Evolutionary conservation across 805 yeast species (phyloP), one percentile per base, ranked within the genome.

Genomic region (Spathaspora passalidarum): DNA sequence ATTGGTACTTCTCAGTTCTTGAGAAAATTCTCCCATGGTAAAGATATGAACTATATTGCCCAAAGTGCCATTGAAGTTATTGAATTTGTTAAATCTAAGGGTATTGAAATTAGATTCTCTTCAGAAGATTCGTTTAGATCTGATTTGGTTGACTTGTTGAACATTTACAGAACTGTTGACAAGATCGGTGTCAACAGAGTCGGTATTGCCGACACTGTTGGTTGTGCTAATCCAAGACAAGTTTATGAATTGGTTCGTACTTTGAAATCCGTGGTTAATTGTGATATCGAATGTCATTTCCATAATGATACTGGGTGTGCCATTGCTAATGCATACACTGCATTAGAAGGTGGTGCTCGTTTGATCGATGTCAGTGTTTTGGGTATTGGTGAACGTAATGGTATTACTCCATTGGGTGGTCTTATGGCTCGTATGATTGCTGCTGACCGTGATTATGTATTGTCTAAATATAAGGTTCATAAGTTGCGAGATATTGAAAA

Each of bases 281-380:
- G 84, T 68, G 83, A 79, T 52, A 79, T 79, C 46, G 84, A 79
- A 62, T 74, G 80, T 49, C 84, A 79, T 62, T 79, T 79, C 75
- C 84, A 79, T 66, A 76, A 79, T 58, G 84, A 79, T 62, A 79
- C 84, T 21, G 84, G 84, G 34, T 79, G 84, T 66, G 82, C 84
- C 41, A 75, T 79, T 57, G 83, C 84, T 44, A 79, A 79, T 56
- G 84, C 84, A 22, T 79, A 79, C 63, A 76, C 83, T 43, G 84
- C 84, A 16, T 72, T 79, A 57, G 83, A 79, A 63, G 84, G 80
- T 10, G 84, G 84, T 54, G 82, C 82, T 39, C 77, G 75, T 62
- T 73, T 69, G 59, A 78, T 79, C 45, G 84, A 79, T 55, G 79
- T 79, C 5, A 76, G 80, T 38, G 81, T 79, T 19, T 72, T 79